Evolutionary conservation across 2,329 filamentous ascomycete genomes (phyloP).

Genomic region (Volutella citrinella): DNA sequence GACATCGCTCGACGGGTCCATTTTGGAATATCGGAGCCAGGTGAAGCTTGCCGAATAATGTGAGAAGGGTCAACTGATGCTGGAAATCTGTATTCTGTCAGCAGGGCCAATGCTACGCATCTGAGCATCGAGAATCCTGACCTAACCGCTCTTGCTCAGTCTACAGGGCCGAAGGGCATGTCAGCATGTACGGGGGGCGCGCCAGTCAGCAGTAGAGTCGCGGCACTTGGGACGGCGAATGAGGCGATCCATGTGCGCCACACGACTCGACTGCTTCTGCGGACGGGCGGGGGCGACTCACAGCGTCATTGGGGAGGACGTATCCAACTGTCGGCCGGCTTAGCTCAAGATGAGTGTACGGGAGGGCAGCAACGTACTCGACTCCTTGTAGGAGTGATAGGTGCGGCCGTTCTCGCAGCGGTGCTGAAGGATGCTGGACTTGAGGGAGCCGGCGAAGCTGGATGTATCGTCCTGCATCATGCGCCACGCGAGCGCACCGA

Average conservation of each 20-base stretch:
- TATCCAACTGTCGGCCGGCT: constrained; percentile 19
- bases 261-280: constrained; percentile 1
- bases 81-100: too few relatives aligned
- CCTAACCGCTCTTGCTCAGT: constrained; percentile 30
- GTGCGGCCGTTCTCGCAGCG: constrained; percentile 37
- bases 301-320: constrained; percentile 29
- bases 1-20: too few relatives aligned
- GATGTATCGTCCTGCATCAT: constrained; percentile 23
- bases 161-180: constrained; percentile 9
- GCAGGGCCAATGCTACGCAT: too few relatives aligned
- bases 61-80: too few relatives aligned
- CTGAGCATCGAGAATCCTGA: constrained; percentile 8
- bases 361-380: constrained; percentile 14
- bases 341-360: not conserved
- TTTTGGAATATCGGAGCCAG: too few relatives aligned
- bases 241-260: too few relatives aligned
- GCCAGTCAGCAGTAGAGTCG: too few relatives aligned
- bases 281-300: constrained; percentile 7
- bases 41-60: too few relatives aligned
- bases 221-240: too few relatives aligned
- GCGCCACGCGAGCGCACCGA: too few relatives aligned
- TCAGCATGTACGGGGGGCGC: constrained; percentile 16
- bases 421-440: constrained; percentile 34
- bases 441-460: constrained; percentile 30
- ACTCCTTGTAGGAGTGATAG: constrained; percentile 32